A percentile compares a stretch with the other conserved stretches of the same genome.
phyloP scores from a whole-genome alignment of 106 monocot species.

The Posidonia australis region DNA sequence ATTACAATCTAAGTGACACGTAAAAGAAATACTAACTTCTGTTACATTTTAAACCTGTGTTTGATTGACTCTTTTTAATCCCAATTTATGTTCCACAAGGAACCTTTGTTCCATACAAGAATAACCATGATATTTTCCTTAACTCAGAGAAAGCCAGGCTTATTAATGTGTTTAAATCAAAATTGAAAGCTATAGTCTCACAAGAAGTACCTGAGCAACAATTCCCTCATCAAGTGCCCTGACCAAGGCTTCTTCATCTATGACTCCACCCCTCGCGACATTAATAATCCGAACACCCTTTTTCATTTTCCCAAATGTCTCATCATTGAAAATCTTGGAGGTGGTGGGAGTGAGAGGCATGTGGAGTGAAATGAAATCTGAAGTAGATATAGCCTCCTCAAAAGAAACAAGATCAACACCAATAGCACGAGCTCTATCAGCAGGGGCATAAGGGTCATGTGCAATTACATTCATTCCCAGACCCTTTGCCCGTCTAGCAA shows the following conservation, averaged over 20 bases:
- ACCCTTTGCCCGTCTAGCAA: slow-evolving; percentile 17
- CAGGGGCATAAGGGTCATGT: slow-evolving; percentile 22
- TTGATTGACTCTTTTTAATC: too few species aligned
- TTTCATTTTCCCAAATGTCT: slow-evolving; percentile 15
- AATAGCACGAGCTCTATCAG: slow-evolving; percentile 19
- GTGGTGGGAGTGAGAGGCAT: slow-evolving; percentile 24
- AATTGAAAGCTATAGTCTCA: not conserved
- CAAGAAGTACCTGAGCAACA: slow-evolving; percentile 15
- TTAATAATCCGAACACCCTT: slow-evolving; percentile 17
- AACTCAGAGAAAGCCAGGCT: too few species aligned
- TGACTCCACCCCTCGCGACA: slow-evolving; percentile 20
- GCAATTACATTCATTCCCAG: slow-evolving; percentile 19
- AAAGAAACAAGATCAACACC: slow-evolving; percentile 17
- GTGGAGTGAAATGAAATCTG: slow-evolving; percentile 20
- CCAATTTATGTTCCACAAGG: too few species aligned
- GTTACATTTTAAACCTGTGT: not conserved
- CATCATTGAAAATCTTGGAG: slow-evolving; percentile 12
- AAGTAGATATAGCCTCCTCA: slow-evolving; percentile 12
- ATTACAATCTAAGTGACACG: not conserved
- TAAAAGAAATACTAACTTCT: not conserved
- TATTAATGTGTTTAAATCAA: not conserved
- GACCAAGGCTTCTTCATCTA: slow-evolving; percentile 21
- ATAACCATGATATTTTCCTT: not conserved
- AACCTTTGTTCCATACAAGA: too few species aligned
- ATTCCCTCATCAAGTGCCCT: slow-evolving; percentile 16